phyloP scores from a whole-genome alignment of 371 early-diverging fungal species.

The Actinomortierella wolfii region DNA sequence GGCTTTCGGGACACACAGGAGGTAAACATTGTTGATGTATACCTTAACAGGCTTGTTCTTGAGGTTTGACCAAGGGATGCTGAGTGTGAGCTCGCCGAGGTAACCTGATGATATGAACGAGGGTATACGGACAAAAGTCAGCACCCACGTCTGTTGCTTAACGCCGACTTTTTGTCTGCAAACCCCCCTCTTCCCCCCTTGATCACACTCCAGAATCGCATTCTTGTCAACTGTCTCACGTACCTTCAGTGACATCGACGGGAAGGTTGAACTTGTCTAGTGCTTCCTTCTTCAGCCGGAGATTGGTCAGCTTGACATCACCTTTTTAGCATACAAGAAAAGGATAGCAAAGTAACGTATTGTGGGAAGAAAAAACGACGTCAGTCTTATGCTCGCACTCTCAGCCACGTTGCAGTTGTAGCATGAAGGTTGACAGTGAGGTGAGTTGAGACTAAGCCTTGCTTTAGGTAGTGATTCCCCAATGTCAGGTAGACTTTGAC shows the following conservation, averaged over 20 bases:
- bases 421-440: too few relatives aligned
- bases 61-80: constrained; percentile 96
- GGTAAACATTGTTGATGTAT: constrained; percentile 85
- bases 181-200: too few relatives aligned
- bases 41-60: constrained; percentile 92
- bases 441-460: too few relatives aligned
- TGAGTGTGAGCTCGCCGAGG: constrained; percentile 90
- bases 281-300: constrained; percentile 88
- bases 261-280: constrained; percentile 94
- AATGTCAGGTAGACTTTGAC: too few relatives aligned
- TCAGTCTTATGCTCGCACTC: too few relatives aligned
- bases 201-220: not conserved
- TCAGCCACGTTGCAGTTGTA: too few relatives aligned
- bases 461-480: too few relatives aligned
- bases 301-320: constrained; percentile 93
- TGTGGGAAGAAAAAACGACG: too few relatives aligned
- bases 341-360: too few relatives aligned
- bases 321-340: constrained; percentile 56
- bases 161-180: too few relatives aligned
- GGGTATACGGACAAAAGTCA: not conserved
- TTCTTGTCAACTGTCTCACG: not conserved
- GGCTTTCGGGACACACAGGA: constrained; percentile 85
- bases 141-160: too few relatives aligned
- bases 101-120: constrained; percentile 72
- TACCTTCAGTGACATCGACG: constrained; percentile 92